Evolutionary conservation across 768 basidiomycete species (phyloP).

Genomic region (Suillus clintonianus): DNA sequence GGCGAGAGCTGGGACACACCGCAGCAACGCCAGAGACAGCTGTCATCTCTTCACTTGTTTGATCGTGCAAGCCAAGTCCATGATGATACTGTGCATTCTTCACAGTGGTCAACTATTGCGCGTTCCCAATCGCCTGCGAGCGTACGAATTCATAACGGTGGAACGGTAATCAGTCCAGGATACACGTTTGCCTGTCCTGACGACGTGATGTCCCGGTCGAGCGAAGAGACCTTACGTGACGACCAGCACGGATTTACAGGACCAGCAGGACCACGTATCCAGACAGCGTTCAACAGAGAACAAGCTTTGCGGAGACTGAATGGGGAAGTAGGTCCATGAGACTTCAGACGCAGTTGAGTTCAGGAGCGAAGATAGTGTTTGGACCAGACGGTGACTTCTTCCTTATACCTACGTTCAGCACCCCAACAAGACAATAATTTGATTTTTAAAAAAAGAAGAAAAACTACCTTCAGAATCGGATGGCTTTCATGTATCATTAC

Average conservation of each 20-base stretch:
- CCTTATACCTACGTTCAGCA: not conserved
- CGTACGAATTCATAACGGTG: conserved; percentile 27
- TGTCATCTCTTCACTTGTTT: conserved; percentile 15
- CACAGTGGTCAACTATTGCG: conserved; percentile 31
- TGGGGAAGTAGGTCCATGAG: not conserved
- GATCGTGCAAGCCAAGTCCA: conserved; percentile 21
- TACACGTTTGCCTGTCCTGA: not conserved
- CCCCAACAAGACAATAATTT: not conserved
- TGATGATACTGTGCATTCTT: conserved; percentile 33
- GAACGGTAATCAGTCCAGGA: conserved; percentile 4
- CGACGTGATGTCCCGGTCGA: not conserved
- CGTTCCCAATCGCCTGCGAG: conserved; percentile 15
- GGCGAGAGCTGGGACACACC: conserved; percentile 5
- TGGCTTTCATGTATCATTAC: not conserved
- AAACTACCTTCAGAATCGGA: not conserved
- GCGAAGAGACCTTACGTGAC: not conserved
- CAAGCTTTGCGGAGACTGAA: not conserved
- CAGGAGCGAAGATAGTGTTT: conserved; percentile 6
- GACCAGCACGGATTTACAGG: conserved; percentile 8
- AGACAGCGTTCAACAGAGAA: not conserved
- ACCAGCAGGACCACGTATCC: not conserved
- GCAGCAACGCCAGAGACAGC: conserved; percentile 13
- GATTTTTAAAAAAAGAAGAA: not conserved
- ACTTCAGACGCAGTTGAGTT: conserved; percentile 12
- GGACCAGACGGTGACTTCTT: not conserved